phyloP scores from a whole-genome alignment of 73 alveolate genomes.

The Tetrahymena thermophila region DNA sequence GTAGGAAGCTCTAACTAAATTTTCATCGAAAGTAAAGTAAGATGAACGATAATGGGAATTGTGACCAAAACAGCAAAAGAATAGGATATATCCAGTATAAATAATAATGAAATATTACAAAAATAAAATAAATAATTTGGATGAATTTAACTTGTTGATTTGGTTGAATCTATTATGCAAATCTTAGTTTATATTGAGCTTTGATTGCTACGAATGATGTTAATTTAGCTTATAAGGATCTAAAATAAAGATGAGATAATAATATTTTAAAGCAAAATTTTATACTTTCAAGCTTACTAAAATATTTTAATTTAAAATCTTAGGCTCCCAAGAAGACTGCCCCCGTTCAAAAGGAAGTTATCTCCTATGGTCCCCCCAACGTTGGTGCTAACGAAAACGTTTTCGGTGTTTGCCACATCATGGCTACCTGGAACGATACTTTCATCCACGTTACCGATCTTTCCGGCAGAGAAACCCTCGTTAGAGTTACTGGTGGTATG shows the following conservation, averaged over 20 bases:
- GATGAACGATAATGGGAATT: not conserved
- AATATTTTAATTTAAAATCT: not conserved
- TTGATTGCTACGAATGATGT: not conserved
- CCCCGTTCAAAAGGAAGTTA: slow-evolving; percentile 4
- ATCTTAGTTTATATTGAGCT: not conserved
- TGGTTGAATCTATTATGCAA: not conserved
- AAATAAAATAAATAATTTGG: not conserved
- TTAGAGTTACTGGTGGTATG: slow-evolving; percentile 99
- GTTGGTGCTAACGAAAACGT: slow-evolving; percentile 56
- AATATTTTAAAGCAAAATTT: not conserved
- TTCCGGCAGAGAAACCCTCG: slow-evolving; percentile 98
- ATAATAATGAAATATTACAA: not conserved
- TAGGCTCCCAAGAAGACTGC: slow-evolving; percentile 6
- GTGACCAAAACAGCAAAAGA: not conserved
- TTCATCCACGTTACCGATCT: slow-evolving; percentile 98
- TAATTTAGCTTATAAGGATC: not conserved
- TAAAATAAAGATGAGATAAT: not conserved
- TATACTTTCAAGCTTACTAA: not conserved
- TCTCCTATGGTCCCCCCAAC: slow-evolving; percentile 26
- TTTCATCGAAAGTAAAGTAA: not conserved
- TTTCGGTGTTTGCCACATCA: slow-evolving; percentile 95
- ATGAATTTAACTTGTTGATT: not conserved
- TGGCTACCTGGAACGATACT: slow-evolving; percentile 96
- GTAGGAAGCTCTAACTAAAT: not conserved
- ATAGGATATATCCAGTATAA: not conserved